Conservation (phyloP, 2,329 filamentous ascomycete genomes). For the Ceratocystis diversiconidia region DNA sequence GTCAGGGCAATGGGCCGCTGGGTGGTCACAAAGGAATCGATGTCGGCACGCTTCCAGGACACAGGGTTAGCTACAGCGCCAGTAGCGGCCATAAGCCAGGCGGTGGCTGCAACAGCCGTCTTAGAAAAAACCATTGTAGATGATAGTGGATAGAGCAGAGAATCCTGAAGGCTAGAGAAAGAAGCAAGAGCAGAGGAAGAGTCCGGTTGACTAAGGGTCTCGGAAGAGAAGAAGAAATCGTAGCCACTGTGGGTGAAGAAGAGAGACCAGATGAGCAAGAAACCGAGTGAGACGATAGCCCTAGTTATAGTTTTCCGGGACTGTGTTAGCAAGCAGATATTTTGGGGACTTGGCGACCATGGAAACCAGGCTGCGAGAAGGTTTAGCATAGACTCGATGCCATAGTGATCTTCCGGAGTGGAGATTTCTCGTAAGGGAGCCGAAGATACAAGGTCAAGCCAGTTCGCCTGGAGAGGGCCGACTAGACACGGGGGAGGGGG, state of each 20-base stretch:
- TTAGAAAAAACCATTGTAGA: constrained; percentile 17
- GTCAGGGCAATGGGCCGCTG: constrained; percentile 38
- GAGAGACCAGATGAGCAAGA: constrained; percentile 11
- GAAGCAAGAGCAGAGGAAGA: neutral
- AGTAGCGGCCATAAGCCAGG: constrained; percentile 17
- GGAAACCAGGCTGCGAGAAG: neutral
- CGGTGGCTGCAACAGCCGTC: constrained; percentile 13
- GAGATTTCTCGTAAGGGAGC: neutral
- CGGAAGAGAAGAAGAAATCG: constrained; percentile 10
- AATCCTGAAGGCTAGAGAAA: neutral
- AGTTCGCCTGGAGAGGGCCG: constrained; percentile 13
- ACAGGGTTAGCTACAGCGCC: constrained; percentile 15
- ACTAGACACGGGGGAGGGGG: constrained; percentile 11
- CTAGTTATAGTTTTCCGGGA: constrained; percentile 17
- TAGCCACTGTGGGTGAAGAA: constrained; percentile 13
- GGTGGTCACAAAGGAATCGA: constrained; percentile 39
- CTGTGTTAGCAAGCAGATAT: constrained; percentile 4
- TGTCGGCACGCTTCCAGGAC: constrained; percentile 9
- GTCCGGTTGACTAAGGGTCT: constrained; percentile 13
- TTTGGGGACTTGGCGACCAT: neutral
- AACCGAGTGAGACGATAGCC: constrained; percentile 11
- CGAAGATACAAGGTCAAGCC: constrained; percentile 10
- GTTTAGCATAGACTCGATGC: neutral
- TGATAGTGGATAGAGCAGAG: constrained; percentile 8
- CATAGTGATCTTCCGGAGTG: neutral